Evolutionary conservation across 163 green algal genomes (phyloP).

Genomic region (Scenedesmus sp.): DNA sequence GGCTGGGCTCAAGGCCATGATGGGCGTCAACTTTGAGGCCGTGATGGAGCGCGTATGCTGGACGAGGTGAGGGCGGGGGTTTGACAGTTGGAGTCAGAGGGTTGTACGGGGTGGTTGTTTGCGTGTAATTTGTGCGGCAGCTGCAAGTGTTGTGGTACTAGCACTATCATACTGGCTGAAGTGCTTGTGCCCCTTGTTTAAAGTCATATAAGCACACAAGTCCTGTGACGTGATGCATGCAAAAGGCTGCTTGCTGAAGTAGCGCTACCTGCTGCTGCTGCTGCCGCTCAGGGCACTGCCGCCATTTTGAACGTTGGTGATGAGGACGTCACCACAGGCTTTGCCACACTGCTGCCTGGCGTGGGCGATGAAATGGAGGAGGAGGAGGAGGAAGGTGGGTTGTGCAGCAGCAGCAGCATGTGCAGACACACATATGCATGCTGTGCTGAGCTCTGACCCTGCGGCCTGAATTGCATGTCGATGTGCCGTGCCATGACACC

Average conservation of each 20-base stretch:
- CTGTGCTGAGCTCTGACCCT: too few species aligned
- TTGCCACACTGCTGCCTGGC: slow-evolving; percentile 48
- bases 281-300: slow-evolving; percentile 19
- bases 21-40: slow-evolving; percentile 34
- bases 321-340: slow-evolving; percentile 41
- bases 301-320: slow-evolving; percentile 47
- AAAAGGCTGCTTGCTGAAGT: not conserved
- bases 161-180: too few species aligned
- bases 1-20: slow-evolving; percentile 20
- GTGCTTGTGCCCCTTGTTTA: not conserved
- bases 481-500: too few species aligned
- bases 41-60: not conserved
- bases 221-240: not conserved
- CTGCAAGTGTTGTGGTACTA: too few species aligned
- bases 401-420: not conserved
- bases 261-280: not conserved
- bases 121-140: too few species aligned
- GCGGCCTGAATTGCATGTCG: too few species aligned
- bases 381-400: not conserved
- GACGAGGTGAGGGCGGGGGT: not conserved
- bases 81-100: too few species aligned
- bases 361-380: slow-evolving; percentile 15
- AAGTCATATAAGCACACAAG: not conserved
- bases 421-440: too few species aligned
- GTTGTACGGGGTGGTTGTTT: too few species aligned